Evolutionary conservation across 2,329 filamentous ascomycete genomes (phyloP), one percentile per base, ranked within the genome.

Genomic region (Fusarium sp.): DNA sequence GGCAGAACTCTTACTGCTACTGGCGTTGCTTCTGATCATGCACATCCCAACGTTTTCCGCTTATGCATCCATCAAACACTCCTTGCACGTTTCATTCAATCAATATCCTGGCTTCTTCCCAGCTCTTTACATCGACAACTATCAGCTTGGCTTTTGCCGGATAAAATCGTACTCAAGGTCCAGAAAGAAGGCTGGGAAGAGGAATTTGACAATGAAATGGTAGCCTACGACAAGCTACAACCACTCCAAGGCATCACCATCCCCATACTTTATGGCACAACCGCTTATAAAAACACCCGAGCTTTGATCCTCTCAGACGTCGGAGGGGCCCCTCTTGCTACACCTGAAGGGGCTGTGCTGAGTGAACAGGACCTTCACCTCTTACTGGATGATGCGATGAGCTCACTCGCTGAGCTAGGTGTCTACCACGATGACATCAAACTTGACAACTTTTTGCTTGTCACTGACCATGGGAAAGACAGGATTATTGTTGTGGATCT

Each of bases 241-340:
- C 51, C 46, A 13, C 29, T 72, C 6, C 69, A 71, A 35, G 68
- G 70, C 31, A 42, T 52, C 37, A 49, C 66, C 5, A 65, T 71
- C 6, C 69, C 69, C 13, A 56, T 25, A 21, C 60, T 53, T 13
- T 70, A 63, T 15, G 69, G 68, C 17, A 48, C 57, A 25, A 46
- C 59, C 11, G 44, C 62, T 7, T 66, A 65, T 37, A 50, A 53
- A 13, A 63, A 61, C n/a, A 58, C 54, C 7, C 65, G 59, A 10
- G 63, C 66, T 36, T 53, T 70, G 7, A 48, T 71, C 52, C 61
- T 71, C 29, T 67, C 68, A 9, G 69, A 71, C 42, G 57, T 70
- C 17, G 65, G 66, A 8, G 67, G 67, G 4, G 35, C 33, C 15
- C 58, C 47, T 19, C 29, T 70, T n/a, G 54, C 61, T 11, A 53